Base-by-base conservation (phyloP, 108 stramenopile species). In the Discostella stelligeroides region DNA sequence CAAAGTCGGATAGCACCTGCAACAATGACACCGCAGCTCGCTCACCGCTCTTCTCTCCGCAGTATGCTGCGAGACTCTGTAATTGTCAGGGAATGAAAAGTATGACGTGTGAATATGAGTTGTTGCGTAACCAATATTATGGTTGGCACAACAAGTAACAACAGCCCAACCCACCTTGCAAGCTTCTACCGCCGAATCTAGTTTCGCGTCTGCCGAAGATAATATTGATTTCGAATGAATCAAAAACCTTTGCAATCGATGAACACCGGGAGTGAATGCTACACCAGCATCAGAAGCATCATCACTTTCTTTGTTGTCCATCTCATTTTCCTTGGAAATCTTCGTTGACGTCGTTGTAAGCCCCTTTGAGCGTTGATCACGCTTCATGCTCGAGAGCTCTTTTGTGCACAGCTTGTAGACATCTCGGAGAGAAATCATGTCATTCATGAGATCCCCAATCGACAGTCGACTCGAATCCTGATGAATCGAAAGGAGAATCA, bases 31-130 rank as follows among this genome's bases (percentile, higher is more conserved):
- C 47, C 12, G 89, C 75, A 0, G 80, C 65, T 66, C 72, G 57
- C 59, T 89, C 88, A n/a, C 88, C 86, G n/a, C 89, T 85, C 25
- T 76, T 60, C 63, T 95, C 94, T 46, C 94, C 90, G 58, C 88
- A 92, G 60, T 87, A 92, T 24, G 79, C 56, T 7, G 89, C 79
- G 30, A 92, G 74, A 34, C 85, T 87, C 80, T 84, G 21, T 25
- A 40, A 54, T 28, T 6, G 38, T 28, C 28, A 29, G 25, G 2
- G 1, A 28, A 55, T 25, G 10, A 0, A 29, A 0, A 41, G 42
- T 18, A 17, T n/a, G n/a, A n/a, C n/a, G n/a, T n/a, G n/a, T n/a
- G n/a, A n/a, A n/a, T 38, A 47, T 49, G 29, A 38, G 39, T 27
- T 41, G 1, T 4, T 21, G 27, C 7, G 48, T 45, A 28, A 60